phyloP scores from a whole-genome alignment of 2,329 filamentous ascomycete species.

The Epichloe festucae region DNA sequence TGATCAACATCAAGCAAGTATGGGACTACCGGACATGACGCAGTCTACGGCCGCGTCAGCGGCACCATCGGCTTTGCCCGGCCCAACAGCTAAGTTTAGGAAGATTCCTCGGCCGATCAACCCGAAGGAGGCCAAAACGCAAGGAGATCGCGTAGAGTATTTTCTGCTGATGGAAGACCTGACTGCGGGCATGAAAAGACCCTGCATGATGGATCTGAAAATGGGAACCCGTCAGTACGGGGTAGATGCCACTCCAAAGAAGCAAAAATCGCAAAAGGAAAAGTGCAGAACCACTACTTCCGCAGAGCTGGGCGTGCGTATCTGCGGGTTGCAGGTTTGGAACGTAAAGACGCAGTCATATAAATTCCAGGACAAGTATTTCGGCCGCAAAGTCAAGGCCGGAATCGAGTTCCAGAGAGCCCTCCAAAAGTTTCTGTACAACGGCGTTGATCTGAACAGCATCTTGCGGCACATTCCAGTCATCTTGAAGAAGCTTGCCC shows the following conservation, averaged over 20 bases:
- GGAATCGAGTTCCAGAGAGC: slow-evolving; percentile 82
- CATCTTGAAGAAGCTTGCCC: slow-evolving; percentile 70
- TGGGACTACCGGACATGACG: not conserved
- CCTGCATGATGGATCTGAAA: slow-evolving; percentile 94
- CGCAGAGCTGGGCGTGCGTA: slow-evolving; percentile 75
- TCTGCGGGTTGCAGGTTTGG: slow-evolving; percentile 96
- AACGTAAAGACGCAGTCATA: slow-evolving; percentile 73
- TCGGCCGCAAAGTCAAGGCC: slow-evolving; percentile 75
- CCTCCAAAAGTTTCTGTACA: slow-evolving; percentile 79
- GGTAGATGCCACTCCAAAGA: slow-evolving; percentile 81
- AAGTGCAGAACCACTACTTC: slow-evolving; percentile 93
- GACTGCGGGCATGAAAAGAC: slow-evolving; percentile 89
- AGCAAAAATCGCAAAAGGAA: slow-evolving; percentile 79
- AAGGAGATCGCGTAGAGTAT: slow-evolving; percentile 64
- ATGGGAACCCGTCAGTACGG: slow-evolving; percentile 98
- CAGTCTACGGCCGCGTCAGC: slow-evolving; percentile 15
- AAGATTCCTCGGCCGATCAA: slow-evolving; percentile 52
- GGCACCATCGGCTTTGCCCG: slow-evolving; percentile 22
- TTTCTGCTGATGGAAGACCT: slow-evolving; percentile 90
- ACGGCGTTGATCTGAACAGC: slow-evolving; percentile 69
- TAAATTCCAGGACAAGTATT: slow-evolving; percentile 97
- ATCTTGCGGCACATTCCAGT: slow-evolving; percentile 78
- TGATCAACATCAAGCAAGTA: not conserved
- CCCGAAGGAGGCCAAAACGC: slow-evolving; percentile 42
- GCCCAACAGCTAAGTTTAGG: slow-evolving; percentile 21